phyloP scores from a whole-genome alignment of 257 asterid genomes.

The Fraxinus excelsior region DNA sequence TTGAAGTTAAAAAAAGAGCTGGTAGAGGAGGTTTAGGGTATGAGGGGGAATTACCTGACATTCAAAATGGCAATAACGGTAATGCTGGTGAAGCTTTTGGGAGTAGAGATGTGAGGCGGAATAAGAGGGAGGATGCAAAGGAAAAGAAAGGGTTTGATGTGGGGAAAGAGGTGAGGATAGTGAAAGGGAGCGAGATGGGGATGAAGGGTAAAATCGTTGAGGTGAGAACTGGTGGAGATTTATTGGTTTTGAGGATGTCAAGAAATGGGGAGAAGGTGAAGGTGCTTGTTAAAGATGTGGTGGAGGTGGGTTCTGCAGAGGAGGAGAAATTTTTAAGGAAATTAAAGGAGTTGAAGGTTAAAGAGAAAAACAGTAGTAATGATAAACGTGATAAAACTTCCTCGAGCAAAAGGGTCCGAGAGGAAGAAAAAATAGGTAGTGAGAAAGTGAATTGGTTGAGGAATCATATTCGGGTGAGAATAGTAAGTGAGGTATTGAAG shows the following conservation, averaged over 20 bases:
- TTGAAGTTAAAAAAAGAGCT: conserved; percentile 49
- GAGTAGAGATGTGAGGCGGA: conserved; percentile 20
- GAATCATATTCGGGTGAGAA: conserved; percentile 74
- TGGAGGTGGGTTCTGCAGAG: conserved; percentile 65
- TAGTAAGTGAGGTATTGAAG: conserved; percentile 60
- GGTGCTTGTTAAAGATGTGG: conserved; percentile 51
- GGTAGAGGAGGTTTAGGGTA: conserved; percentile 90
- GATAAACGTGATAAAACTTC: conserved; percentile 25
- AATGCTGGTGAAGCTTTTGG: conserved; percentile 26
- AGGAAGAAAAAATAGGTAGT: conserved; percentile 26
- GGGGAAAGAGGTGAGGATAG: conserved; percentile 68
- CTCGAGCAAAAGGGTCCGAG: conserved; percentile 27
- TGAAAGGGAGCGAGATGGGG: conserved; percentile 68
- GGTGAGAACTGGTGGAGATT: conserved; percentile 52
- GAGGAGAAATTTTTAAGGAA: conserved; percentile 68
- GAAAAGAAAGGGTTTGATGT: conserved; percentile 36
- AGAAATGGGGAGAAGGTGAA: conserved; percentile 50
- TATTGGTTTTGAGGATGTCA: conserved; percentile 49
- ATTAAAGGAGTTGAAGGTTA: conserved; percentile 45
- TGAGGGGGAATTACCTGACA: conserved; percentile 33
- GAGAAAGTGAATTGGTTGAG: conserved; percentile 63
- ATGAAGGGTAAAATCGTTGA: conserved; percentile 59
- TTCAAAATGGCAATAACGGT: conserved; percentile 21
- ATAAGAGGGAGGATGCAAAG: conserved; percentile 25
- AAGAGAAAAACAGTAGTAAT: conserved; percentile 25